A percentile compares a stretch with the other conserved stretches of the same genome.
These are phyloP conservation scores for Wickerhamiella shivajii DNA, from an alignment of 805 yeast species.

Conservation along the genomic window DNA sequence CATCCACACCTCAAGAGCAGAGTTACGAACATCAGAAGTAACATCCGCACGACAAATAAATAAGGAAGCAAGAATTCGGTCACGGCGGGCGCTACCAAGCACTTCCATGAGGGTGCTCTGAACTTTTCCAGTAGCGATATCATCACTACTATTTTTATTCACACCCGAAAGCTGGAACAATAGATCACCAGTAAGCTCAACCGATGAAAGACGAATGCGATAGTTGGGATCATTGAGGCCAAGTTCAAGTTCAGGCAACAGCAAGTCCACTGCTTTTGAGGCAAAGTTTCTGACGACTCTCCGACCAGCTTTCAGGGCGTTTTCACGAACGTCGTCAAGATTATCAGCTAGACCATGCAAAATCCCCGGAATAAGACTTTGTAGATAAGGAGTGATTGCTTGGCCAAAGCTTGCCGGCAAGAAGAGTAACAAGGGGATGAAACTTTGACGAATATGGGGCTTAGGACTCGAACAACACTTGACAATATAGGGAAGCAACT, in stretches of 20 bases:
- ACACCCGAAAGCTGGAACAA: slow-evolving; percentile 90
- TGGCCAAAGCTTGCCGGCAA: slow-evolving; percentile 87
- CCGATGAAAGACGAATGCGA: slow-evolving; percentile 84
- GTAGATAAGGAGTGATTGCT: slow-evolving; percentile 74
- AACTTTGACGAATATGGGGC: slow-evolving; percentile 74
- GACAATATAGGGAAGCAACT: slow-evolving; percentile 66
- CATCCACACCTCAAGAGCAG: slow-evolving; percentile 93
- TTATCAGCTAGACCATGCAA: slow-evolving; percentile 80
- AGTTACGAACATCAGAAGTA: slow-evolving; percentile 71
- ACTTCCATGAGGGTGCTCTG: slow-evolving; percentile 36
- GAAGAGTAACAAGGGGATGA: slow-evolving; percentile 74
- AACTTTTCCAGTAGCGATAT: slow-evolving; percentile 1
- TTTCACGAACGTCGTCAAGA: slow-evolving; percentile 75
- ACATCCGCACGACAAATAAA: slow-evolving; percentile 91
- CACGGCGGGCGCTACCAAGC: slow-evolving; percentile 80
- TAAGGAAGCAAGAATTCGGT: slow-evolving; percentile 67
- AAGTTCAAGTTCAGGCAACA: slow-evolving; percentile 82
- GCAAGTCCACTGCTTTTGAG: slow-evolving; percentile 75
- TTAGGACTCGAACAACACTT: slow-evolving; percentile 54
- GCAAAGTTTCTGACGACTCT: slow-evolving; percentile 85
- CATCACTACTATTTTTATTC: slow-evolving; percentile 21
- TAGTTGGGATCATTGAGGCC: slow-evolving; percentile 74
- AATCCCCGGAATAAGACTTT: slow-evolving; percentile 79
- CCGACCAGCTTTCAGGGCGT: slow-evolving; percentile 84
- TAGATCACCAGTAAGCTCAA: slow-evolving; percentile 88